Evolutionary conservation across 805 yeast genomes (phyloP), one percentile per base, ranked within the genome.

Genomic region (Pichia rugopelliculosa): DNA sequence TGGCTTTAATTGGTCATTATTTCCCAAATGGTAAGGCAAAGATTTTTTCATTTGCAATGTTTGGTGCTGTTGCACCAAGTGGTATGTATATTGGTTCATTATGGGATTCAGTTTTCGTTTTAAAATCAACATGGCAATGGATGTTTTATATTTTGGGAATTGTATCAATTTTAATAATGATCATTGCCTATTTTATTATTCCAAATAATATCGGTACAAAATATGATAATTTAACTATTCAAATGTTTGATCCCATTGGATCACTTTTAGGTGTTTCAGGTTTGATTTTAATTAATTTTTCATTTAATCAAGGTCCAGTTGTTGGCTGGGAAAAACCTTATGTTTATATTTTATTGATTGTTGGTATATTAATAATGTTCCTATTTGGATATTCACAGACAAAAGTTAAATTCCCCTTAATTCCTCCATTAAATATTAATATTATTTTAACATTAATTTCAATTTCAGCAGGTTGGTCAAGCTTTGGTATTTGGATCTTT

Each of bases 271-370:
- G 87, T 4, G 74, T 84, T 5, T 48, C 66, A 6, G 87, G 87
- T 0, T 62, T 86, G 42, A 70, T 83, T 3, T 59, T 85, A 30
- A 69, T 86, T 59, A 84, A 81, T 54, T 79, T 84, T 59, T 77
- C 78, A 2, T 79, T 87, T 79, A 84, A 82, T 56, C 89, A 86
- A 59, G 91, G 84, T 3, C 87, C 91, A 0, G 71, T 75, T 6
- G 82, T 68, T 3, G 87, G 90, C 20, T 85, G 91, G 91, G 55
- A 63, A 11, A 59, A 58, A 2, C 73, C 81, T 0, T 84, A 84
- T 53, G 74, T 81, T 38, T 75, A 80, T 38, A 78, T 70, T 0
- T 59, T 85, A 12, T 63, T 84, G 25, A 66, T 81, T 1, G 59
- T 83, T 6, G 78, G 88, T 0, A 52, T 70, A 0, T 24, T 73